Evolutionary conservation across 2,329 filamentous ascomycete species (phyloP).

Genomic region (Phaeomoniella chlamydospora): DNA sequence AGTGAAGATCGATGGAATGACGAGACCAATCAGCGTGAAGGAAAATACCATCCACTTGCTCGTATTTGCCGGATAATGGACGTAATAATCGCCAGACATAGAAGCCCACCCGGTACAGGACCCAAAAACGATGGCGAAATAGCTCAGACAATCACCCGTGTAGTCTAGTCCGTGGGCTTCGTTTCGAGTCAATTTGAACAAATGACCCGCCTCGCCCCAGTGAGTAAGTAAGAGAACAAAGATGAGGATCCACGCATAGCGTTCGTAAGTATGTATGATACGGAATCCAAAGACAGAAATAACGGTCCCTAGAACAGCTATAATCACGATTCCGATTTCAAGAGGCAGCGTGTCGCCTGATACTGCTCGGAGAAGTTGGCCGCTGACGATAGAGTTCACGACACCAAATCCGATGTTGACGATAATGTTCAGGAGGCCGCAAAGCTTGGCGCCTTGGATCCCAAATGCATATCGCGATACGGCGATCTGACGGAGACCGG

Average conservation of each 20-base stretch:
- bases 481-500: constrained; percentile 15
- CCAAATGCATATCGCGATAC: constrained; percentile 15
- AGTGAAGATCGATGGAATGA: too few species aligned
- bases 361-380: constrained; percentile 17
- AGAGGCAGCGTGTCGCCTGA: constrained; percentile 16
- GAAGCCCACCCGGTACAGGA: too few species aligned
- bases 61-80: too few species aligned
- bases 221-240: too few species aligned
- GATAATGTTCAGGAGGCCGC: constrained; percentile 13
- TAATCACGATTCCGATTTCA: constrained; percentile 16
- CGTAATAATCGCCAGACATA: too few species aligned
- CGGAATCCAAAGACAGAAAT: constrained; percentile 15
- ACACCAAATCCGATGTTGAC: constrained; percentile 15
- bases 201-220: too few species aligned
- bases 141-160: constrained; percentile 15
- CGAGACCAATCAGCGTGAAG: too few species aligned
- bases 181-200: too few species aligned
- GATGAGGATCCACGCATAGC: constrained; percentile 17
- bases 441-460: constrained; percentile 15
- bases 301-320: constrained; percentile 13
- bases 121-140: constrained; percentile 11
- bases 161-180: too few species aligned
- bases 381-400: constrained; percentile 18
- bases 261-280: constrained; percentile 15
- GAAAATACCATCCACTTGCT: too few species aligned